Evolutionary conservation across 352 stramenopile genomes (phyloP).

Genomic region (Phytophthora rubi): DNA sequence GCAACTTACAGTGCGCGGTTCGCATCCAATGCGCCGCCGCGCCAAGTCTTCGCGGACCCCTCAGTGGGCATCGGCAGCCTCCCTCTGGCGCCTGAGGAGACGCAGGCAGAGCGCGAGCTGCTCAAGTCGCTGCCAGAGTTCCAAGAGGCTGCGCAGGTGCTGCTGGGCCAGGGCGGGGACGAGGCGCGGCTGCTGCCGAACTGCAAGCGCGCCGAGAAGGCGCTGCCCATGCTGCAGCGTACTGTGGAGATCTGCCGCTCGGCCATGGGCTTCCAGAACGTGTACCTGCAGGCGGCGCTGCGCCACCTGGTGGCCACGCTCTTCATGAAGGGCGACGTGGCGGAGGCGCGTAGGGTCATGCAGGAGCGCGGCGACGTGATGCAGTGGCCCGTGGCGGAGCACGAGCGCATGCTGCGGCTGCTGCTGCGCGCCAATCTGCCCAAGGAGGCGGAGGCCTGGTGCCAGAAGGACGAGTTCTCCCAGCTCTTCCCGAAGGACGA

Average conservation of each 20-base stretch:
- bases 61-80: conserved; percentile 75
- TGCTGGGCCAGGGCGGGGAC: conserved; percentile 51
- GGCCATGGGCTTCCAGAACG: conserved; percentile 75
- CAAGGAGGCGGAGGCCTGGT: conserved; percentile 52
- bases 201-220: conserved; percentile 53
- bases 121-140: conserved; percentile 73
- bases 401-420: conserved; percentile 73
- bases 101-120: conserved; percentile 69
- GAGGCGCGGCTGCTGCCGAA: conserved; percentile 49
- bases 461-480: conserved; percentile 62
- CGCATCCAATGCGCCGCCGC: conserved; percentile 38
- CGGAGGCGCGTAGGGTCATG: conserved; percentile 59
- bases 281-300: conserved; percentile 66
- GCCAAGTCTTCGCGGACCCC: conserved; percentile 55
- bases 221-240: conserved; percentile 62
- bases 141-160: conserved; percentile 61
- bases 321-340: conserved; percentile 70
- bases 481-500: conserved; percentile 63
- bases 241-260: conserved; percentile 81
- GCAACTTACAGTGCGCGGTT: conserved; percentile 19
- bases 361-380: conserved; percentile 74
- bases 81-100: conserved; percentile 66
- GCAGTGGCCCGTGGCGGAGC: conserved; percentile 71
- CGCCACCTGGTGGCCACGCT: conserved; percentile 68
- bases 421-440: conserved; percentile 65